A percentile compares a stretch with the other conserved stretches of the same genome.
Conservation (phyloP, 2,329 filamentous ascomycete species). For the Zasmidium citrigriseum region DNA sequence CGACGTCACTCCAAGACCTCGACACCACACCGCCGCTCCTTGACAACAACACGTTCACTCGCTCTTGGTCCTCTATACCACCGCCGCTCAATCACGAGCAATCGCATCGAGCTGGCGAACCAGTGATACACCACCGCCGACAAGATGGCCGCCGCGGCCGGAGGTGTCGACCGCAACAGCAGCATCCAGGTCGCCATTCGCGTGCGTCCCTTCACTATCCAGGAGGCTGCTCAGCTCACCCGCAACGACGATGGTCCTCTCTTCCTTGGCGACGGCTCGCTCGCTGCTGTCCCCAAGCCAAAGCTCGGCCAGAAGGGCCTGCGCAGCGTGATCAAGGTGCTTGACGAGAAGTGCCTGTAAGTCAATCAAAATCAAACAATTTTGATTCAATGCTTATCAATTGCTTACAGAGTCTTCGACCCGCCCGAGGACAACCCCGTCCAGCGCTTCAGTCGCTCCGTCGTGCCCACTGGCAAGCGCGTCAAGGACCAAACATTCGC, state of each 20-base stretch:
- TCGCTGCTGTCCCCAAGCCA: conserved; percentile 82
- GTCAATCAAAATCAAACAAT: conserved; percentile 35
- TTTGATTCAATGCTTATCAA: conserved; percentile 2
- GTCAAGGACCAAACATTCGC: conserved; percentile 97
- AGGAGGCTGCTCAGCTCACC: conserved; percentile 89
- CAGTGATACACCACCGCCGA: background rate
- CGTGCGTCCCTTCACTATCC: conserved; percentile 72
- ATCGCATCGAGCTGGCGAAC: background rate
- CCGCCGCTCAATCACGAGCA: background rate
- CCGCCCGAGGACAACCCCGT: conserved; percentile 93
- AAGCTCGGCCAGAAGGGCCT: conserved; percentile 86
- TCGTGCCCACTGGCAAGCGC: conserved; percentile 78
- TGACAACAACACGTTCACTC: background rate
- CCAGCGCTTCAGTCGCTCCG: conserved; percentile 79
- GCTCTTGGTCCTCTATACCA: background rate
- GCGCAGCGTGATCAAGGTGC: conserved; percentile 88
- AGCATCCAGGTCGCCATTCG: conserved; percentile 58
- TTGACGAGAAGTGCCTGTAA: conserved; percentile 94
- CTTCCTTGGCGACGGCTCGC: conserved; percentile 94
- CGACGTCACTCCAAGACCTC: background rate
- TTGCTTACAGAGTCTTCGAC: conserved; percentile 76
- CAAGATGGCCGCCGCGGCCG: conserved; percentile 4
- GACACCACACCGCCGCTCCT: background rate
- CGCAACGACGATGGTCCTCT: conserved; percentile 79
- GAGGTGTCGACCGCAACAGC: conserved; percentile 1